Evolutionary conservation across 2,329 filamentous ascomycete genomes (phyloP).

Genomic region (Verticillium alfalfae): DNA sequence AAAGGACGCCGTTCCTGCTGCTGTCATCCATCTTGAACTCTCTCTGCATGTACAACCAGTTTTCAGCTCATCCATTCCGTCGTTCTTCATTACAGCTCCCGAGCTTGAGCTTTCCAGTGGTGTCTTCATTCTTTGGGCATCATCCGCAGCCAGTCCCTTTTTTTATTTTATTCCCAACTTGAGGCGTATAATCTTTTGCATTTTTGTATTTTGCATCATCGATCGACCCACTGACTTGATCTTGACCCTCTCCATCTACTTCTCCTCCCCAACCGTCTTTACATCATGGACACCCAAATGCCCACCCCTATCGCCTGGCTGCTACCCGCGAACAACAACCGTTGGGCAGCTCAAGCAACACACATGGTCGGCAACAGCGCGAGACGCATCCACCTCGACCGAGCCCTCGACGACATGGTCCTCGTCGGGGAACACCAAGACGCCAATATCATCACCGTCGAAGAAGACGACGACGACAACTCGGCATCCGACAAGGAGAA

Average conservation of each 20-base stretch:
- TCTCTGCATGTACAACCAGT: not conserved
- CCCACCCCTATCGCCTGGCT: constrained; percentile 12
- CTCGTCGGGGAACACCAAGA: not conserved
- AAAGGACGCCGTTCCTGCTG: not conserved
- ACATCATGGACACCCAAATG: not conserved
- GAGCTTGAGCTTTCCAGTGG: not conserved
- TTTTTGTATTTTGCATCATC: not conserved
- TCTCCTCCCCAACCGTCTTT: not conserved
- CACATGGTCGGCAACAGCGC: constrained; percentile 7
- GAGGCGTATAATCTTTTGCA: not conserved
- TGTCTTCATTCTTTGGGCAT: not conserved
- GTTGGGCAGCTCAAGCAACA: constrained; percentile 8
- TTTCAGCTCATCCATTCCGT: not conserved
- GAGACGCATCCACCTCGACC: constrained; percentile 5
- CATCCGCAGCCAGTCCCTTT: not conserved
- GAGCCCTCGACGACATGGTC: constrained; percentile 2
- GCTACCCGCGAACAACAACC: constrained; percentile 9
- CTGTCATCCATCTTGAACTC: not conserved
- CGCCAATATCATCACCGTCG: constrained; percentile 3
- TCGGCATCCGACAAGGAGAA: constrained; percentile 7
- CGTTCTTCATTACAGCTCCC: not conserved
- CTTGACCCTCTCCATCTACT: not conserved
- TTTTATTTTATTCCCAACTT: not conserved
- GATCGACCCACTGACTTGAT: no score
- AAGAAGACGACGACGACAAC: not conserved